A percentile compares a stretch with the other conserved stretches of the same genome.
Conservation (phyloP, 148 eudicot species). For the Camellia sinensis region DNA sequence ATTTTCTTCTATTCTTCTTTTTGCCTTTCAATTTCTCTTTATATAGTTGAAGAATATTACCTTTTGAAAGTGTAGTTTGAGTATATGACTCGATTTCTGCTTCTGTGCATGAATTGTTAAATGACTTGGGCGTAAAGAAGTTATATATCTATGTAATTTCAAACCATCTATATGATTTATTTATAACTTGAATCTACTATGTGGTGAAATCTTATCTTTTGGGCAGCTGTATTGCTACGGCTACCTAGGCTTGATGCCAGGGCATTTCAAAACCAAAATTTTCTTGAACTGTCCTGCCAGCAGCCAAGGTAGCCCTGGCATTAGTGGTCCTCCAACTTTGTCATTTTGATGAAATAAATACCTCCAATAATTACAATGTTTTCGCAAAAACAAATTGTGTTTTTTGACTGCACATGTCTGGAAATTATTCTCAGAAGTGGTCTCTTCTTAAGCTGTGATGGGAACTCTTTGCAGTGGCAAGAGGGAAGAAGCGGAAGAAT, state of each 20-base stretch:
- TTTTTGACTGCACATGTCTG: background rate
- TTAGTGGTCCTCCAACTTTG: background rate
- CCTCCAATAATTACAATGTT: background rate
- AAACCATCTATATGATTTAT: background rate
- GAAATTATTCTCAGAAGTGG: background rate
- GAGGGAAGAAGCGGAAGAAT: conserved; percentile 48
- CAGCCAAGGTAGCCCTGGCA: background rate
- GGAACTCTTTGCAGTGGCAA: conserved; percentile 29
- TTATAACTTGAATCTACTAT: background rate
- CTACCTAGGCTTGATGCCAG: background rate
- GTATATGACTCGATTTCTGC: background rate
- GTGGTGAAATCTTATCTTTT: background rate
- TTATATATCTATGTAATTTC: background rate
- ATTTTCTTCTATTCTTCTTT: background rate
- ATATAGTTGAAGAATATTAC: background rate
- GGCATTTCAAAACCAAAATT: background rate
- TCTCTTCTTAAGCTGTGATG: background rate
- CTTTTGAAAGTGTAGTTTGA: no score
- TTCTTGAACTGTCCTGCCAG: background rate
- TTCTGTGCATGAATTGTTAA: conserved; percentile 4
- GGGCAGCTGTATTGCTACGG: background rate
- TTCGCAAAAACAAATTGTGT: background rate
- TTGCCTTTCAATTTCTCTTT: background rate
- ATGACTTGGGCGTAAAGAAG: background rate
- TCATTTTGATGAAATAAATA: background rate